Conservation (phyloP, 2,329 filamentous ascomycete genomes). For the Elsinoe fawcettii region DNA sequence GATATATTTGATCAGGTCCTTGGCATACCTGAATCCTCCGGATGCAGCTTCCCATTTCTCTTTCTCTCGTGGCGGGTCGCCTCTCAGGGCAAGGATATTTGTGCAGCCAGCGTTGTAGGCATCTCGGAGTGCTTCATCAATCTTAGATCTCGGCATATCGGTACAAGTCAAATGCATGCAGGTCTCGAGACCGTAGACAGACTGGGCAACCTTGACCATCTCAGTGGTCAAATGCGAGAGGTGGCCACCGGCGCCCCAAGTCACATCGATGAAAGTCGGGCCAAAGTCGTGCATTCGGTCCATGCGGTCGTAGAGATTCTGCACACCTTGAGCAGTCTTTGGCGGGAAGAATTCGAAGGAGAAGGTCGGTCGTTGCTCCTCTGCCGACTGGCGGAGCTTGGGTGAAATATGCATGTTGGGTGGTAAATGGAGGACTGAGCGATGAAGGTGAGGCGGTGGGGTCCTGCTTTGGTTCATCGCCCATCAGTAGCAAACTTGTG, state of each 20-base stretch:
- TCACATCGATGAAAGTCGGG: slow-evolving; percentile 95
- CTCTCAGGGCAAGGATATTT: slow-evolving; percentile 88
- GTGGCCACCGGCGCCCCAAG: slow-evolving; percentile 91
- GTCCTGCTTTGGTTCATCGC: neutral
- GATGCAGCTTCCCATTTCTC: slow-evolving; percentile 88
- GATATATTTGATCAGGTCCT: slow-evolving; percentile 82
- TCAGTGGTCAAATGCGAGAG: slow-evolving; percentile 89
- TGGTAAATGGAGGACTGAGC: neutral
- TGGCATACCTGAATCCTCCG: slow-evolving; percentile 82
- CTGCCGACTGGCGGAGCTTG: slow-evolving; percentile 76
- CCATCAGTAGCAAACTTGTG: neutral
- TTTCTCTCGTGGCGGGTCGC: slow-evolving; percentile 86
- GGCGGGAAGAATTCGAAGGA: slow-evolving; percentile 99
- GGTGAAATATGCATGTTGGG: slow-evolving; percentile 86
- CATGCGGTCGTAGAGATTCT: slow-evolving; percentile 99
- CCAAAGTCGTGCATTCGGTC: slow-evolving; percentile 95
- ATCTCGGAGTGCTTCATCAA: slow-evolving; percentile 77
- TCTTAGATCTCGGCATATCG: slow-evolving; percentile 88
- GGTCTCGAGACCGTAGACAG: slow-evolving; percentile 90
- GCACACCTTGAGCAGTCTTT: slow-evolving; percentile 93
- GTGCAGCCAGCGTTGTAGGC: slow-evolving; percentile 95
- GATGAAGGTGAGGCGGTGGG: neutral
- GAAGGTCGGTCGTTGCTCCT: slow-evolving; percentile 75
- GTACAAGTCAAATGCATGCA: slow-evolving; percentile 99
- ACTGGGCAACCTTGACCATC: slow-evolving; percentile 94